Evolutionary conservation across 164 flowering plant species (phyloP).

Genomic region (Paratinospora sagittata): DNA sequence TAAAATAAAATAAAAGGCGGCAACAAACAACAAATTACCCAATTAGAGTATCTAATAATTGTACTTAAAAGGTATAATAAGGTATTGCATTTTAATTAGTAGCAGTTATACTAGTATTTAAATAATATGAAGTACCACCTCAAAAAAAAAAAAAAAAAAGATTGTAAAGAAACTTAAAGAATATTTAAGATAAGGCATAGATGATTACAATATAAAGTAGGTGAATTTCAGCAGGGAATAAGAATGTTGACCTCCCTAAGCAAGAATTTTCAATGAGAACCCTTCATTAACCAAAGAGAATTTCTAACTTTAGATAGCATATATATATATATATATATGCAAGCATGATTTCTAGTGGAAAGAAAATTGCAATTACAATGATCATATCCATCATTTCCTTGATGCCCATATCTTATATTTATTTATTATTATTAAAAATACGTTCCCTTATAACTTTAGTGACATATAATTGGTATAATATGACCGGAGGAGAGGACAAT

Average conservation of each 20-base stretch:
- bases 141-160: background rate
- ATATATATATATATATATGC: too few relatives aligned
- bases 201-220: too few relatives aligned
- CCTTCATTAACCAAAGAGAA: conserved; percentile 5
- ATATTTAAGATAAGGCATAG: background rate
- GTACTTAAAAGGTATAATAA: too few relatives aligned
- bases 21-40: too few relatives aligned
- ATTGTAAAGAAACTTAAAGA: background rate
- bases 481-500: too few relatives aligned
- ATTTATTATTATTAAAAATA: too few relatives aligned
- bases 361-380: background rate
- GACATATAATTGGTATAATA: too few relatives aligned
- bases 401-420: background rate
- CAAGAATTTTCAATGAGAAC: background rate
- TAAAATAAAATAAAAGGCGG: too few relatives aligned
- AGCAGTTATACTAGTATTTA: background rate
- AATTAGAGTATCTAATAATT: too few relatives aligned
- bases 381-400: background rate
- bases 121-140: background rate
- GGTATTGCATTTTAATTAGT: background rate
- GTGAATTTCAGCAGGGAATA: background rate
- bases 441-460: too few relatives aligned
- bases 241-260: background rate
- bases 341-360: background rate
- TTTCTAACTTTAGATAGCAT: background rate